Evolutionary conservation across 345 rosid genomes (phyloP), one percentile per base, ranked within the genome.

Genomic region (Gossypioides kirkii): DNA sequence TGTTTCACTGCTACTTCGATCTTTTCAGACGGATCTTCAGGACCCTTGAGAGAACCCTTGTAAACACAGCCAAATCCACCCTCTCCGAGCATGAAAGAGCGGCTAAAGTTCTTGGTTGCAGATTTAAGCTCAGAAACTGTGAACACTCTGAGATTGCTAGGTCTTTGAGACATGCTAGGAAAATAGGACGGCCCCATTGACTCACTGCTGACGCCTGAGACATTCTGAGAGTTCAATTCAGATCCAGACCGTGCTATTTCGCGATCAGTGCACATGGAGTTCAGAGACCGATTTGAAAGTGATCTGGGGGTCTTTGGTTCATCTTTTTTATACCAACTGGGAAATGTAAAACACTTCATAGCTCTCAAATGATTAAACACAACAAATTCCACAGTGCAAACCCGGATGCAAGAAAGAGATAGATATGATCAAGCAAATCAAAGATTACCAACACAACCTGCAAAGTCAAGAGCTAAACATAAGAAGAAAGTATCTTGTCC

Each of bases 61-160:
- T 71, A 94, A 74, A 94, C 99, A 79, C 90, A 86, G 59, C 99
- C 97, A 59, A 94, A 92, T 55, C 99, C 98, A 8, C 99, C 99
- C 83, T 94, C 99, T 74, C 99, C 98, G 26, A 92, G 65, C 95
- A 94, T 81, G 73, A 82, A 82, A 17, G 96, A 88, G 23, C 89
- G 89, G 82, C 91, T 88, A 60, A 94, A 94, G 79, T 92, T 94
- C 84, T 84, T 92, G 60, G 98, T 92, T 18, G 89, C 92, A 41
- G 88, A 80, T 79, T 89, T 90, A 72, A 94, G 90, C 75, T 90
- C 99, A 50, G 89, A 74, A 46, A 89, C 78, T 2, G 95, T 82
- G 84, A 94, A 94, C 74, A 78, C 89, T 83, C 87, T 87, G 17
- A 94, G 90, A 79, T 84, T 86, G 77, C 87, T 85, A 8, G 83